Evolutionary conservation across 306 rosid species (phyloP).

Genomic region (Arachis stenosperma): DNA sequence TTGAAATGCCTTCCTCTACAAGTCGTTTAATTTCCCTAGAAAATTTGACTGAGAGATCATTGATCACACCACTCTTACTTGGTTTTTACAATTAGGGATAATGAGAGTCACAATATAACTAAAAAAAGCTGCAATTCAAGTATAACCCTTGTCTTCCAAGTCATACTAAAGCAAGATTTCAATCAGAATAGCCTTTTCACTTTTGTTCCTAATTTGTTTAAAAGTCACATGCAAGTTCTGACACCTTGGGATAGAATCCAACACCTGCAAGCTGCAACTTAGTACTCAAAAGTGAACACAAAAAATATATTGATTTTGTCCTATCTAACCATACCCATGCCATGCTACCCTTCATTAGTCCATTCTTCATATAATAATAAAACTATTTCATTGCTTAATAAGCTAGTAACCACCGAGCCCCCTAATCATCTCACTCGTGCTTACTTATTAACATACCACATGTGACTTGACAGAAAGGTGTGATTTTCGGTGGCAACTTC

Average conservation of each 20-base stretch:
- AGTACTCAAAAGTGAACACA: not conserved
- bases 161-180: conserved; percentile 4
- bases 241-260: conserved; percentile 48
- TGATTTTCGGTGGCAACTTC: conserved; percentile 44
- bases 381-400: conserved; percentile 56
- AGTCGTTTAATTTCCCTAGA: not conserved
- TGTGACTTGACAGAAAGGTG: conserved; percentile 40
- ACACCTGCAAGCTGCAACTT: conserved; percentile 38
- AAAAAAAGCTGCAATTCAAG: conserved; percentile 41
- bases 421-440: conserved; percentile 60
- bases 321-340: conserved; percentile 40
- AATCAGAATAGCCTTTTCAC: not conserved
- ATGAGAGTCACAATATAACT: conserved; percentile 26
- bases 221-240: conserved; percentile 32
- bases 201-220: not conserved
- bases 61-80: conserved; percentile 11
- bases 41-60: not conserved
- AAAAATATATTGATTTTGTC: conserved; percentile 43
- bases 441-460: conserved; percentile 46
- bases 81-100: conserved; percentile 23
- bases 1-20: not conserved
- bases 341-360: conserved; percentile 39
- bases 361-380: conserved; percentile 31
- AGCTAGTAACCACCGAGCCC: conserved; percentile 57
- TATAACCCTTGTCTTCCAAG: conserved; percentile 39